phyloP scores from a whole-genome alignment of 2,329 filamentous ascomycete species.

The Xylaria sp. region DNA sequence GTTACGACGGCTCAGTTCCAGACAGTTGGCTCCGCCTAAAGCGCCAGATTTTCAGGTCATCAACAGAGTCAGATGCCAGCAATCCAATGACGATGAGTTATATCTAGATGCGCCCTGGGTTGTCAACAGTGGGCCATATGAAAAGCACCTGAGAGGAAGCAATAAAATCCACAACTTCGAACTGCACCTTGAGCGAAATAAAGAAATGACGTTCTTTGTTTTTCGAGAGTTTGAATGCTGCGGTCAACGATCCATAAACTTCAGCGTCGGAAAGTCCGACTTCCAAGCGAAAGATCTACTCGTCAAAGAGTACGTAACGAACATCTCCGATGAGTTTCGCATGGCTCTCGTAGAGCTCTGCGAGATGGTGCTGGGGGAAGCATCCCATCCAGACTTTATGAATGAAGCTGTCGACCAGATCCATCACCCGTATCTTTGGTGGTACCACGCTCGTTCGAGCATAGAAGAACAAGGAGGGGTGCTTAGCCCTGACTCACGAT shows the following conservation, averaged over 20 bases:
- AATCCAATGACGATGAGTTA: slow-evolving; percentile 10
- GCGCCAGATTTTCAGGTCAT: slow-evolving; percentile 19
- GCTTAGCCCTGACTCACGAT: slow-evolving; percentile 10
- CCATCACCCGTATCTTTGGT: slow-evolving; percentile 23
- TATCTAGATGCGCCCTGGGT: slow-evolving; percentile 22
- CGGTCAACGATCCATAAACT: not conserved
- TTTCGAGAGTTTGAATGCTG: slow-evolving; percentile 23
- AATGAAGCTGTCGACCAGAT: slow-evolving; percentile 9
- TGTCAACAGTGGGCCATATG: slow-evolving; percentile 21
- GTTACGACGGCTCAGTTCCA: slow-evolving; percentile 15
- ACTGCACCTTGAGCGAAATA: slow-evolving; percentile 22
- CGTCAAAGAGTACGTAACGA: slow-evolving; percentile 20
- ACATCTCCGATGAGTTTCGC: slow-evolving; percentile 18
- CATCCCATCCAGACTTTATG: slow-evolving; percentile 6
- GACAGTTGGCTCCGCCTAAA: slow-evolving; percentile 2
- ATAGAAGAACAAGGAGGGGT: slow-evolving; percentile 7
- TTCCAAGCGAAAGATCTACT: slow-evolving; percentile 11
- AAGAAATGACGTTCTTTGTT: slow-evolving; percentile 24
- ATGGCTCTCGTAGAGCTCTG: slow-evolving; percentile 14
- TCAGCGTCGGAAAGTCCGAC: not conserved
- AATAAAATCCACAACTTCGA: slow-evolving; percentile 30
- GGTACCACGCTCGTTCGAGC: slow-evolving; percentile 20
- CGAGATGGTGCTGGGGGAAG: slow-evolving; percentile 3
- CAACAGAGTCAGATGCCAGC: slow-evolving; percentile 10
- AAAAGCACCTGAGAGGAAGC: slow-evolving; percentile 22